Evolutionary conservation across 106 monocot genomes (phyloP), one percentile per base, ranked within the genome.

Genomic region (Dendrobium nobile): DNA sequence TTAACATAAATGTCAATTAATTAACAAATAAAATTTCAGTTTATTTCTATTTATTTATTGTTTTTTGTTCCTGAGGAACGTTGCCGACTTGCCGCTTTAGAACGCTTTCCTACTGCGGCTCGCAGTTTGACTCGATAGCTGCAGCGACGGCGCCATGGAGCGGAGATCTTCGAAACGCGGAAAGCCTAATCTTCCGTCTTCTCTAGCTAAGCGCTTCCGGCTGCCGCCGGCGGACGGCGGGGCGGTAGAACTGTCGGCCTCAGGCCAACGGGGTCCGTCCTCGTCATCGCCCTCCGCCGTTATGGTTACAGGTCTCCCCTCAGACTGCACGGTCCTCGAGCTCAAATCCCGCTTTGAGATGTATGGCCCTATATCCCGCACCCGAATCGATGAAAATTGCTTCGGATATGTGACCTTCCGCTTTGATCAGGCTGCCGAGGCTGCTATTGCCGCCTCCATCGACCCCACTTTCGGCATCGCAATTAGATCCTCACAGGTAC

Each of bases 311-410:
- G 91, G 91, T 33, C 81, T 96, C 61, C 90, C 91, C 4, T 45
- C 56, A 2, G 93, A 82, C 31, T 96, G 93, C 82, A 90, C 87
- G 1, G 96, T 96, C 24, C 85, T 96, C 16, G 93, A 90, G 85
- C 90, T 96, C 72, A 96, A 96, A 77, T 93, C 87, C 8, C 88
- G 91, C 51, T 82, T 93, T 72, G 88, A 93, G 88, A 83, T 88
- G 78, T 96, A 88, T 82, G 96, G 96, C 11, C 70, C 91, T 77
- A 80, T 96, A 78, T 85, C 96, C 18, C 87, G 96, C 78, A 91
- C 79, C 75, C 89, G 90, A 40, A 77, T 96, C 64, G 90, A 93
- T 47, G 77, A 22, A 73, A 80, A 83, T 54, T 85, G 88, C 79
- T 54, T 80, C 20, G 91, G 85, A 0, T 84, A 88, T 76, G 91